phyloP scores from a whole-genome alignment of 2,329 filamentous ascomycete genomes.

The Calonectria pauciramosa region DNA sequence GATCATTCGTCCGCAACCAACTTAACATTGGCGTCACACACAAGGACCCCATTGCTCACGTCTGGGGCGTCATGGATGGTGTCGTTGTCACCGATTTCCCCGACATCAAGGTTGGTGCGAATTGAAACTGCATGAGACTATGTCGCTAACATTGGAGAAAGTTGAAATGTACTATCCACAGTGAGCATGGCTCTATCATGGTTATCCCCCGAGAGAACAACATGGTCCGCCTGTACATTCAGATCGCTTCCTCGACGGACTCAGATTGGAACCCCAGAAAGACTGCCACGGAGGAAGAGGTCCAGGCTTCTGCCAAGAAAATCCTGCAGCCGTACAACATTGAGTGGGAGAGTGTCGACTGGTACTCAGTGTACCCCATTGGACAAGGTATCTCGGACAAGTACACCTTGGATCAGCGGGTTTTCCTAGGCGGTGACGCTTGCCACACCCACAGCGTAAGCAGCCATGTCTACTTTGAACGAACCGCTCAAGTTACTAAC shows the following conservation, averaged over 20 bases:
- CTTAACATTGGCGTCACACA: slow-evolving; percentile 79
- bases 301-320: slow-evolving; percentile 74
- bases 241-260: slow-evolving; percentile 73
- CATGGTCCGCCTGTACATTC: slow-evolving; percentile 79
- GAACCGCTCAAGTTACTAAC: slow-evolving; percentile 42
- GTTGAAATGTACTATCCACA: slow-evolving; percentile 84
- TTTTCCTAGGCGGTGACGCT: slow-evolving; percentile 84
- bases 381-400: slow-evolving; percentile 79
- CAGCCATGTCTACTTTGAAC: slow-evolving; percentile 51
- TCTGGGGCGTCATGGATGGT: slow-evolving; percentile 84
- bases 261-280: slow-evolving; percentile 73
- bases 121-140: background rate
- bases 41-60: slow-evolving; percentile 77
- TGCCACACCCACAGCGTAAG: slow-evolving; percentile 82
- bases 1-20: slow-evolving; percentile 74
- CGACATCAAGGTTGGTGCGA: slow-evolving; percentile 74
- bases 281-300: slow-evolving; percentile 73
- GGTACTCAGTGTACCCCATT: slow-evolving; percentile 84
- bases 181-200: slow-evolving; percentile 81
- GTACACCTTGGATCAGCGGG: slow-evolving; percentile 76
- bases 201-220: slow-evolving; percentile 81
- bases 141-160: slow-evolving; percentile 61
- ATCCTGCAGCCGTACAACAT: slow-evolving; percentile 78
- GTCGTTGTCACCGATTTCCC: slow-evolving; percentile 81
- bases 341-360: slow-evolving; percentile 76